Base-by-base conservation (phyloP, 129 eudicot species). In the Erigeron canadensis region DNA sequence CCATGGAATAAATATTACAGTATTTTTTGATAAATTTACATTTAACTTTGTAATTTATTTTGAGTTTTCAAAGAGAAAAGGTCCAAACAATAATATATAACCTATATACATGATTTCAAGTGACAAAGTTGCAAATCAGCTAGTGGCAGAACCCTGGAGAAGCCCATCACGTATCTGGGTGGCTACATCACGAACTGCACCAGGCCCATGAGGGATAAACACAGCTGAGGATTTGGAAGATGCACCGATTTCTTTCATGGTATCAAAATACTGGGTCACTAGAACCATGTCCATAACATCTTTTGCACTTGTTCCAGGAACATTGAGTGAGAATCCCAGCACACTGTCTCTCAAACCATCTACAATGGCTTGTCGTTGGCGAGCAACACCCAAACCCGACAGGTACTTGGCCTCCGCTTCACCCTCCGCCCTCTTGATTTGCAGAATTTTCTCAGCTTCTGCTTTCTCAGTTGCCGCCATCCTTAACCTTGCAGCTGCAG, bases 281-380 rank as follows among this genome's bases (percentile, higher is more conserved):
- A 90, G 87, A 21, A 90, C 95, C 96, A 90, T 90, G 72, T 90
- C 96, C 96, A 90, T 90, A 0, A 90, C 96, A 69, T 90, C 96
- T 79, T 85, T 90, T 4, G 96, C 91, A 7, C 87, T 80, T 19
- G 96, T 90, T 41, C 96, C 96, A 7, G 95, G 96, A 6, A 90
- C 96, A 34, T 85, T 90, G 3, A 70, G 84, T 5, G 96, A 85
- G 69, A 90, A 90, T 4, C 96, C 95, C 5, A 90, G 73, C 40
- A 90, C 96, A 71, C 96, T 90, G 79, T 90, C 95, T 73, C 96
- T 90, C 48, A 90, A 70, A 23, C 96, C 96, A 6, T 90, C 96
- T 43, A 90, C 96, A 55, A 90, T 90, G 45, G 96, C 96, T 60
- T 90, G 96, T 4, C 96, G 82, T 34, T 90, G 96, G 17, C 96